phyloP scores from a whole-genome alignment of 805 yeast genomes.

The Wickerhamiella qilinensis region DNA sequence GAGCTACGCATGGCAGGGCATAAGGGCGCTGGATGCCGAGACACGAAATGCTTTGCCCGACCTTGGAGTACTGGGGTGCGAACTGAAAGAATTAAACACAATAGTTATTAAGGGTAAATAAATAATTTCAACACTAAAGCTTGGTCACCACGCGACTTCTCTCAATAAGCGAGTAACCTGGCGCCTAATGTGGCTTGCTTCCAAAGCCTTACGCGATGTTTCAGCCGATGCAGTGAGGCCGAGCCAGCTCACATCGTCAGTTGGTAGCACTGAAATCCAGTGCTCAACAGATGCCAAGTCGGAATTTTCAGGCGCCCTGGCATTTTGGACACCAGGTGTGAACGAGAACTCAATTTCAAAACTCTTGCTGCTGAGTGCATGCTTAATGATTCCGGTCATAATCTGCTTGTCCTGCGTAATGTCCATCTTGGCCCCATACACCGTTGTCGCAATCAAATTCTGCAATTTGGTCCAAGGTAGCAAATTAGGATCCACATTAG shows the following conservation, averaged over 20 bases:
- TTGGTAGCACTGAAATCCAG: not conserved
- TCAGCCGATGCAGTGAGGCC: not conserved
- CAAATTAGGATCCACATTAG: conserved; percentile 2
- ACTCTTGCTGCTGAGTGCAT: not conserved
- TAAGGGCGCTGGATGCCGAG: too few species aligned
- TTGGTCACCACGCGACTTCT: not conserved
- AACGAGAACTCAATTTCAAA: not conserved
- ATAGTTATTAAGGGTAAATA: not conserved
- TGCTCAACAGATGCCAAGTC: not conserved
- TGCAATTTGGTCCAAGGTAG: conserved; percentile 38
- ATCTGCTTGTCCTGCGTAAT: conserved; percentile 9
- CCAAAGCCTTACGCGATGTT: not conserved
- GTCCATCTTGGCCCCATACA: conserved; percentile 40
- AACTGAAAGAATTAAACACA: too few species aligned
- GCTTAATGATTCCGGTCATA: not conserved
- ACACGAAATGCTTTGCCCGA: too few species aligned
- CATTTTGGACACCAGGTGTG: not conserved
- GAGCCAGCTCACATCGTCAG: not conserved
- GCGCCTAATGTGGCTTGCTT: not conserved
- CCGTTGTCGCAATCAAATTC: conserved; percentile 34
- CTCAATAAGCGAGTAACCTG: not conserved
- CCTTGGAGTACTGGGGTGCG: too few species aligned
- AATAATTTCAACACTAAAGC: not conserved
- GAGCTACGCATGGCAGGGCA: too few species aligned
- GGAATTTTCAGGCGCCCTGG: not conserved